Conservation (phyloP, 306 rosid genomes). For the Cucurbita argyrosperma region DNA sequence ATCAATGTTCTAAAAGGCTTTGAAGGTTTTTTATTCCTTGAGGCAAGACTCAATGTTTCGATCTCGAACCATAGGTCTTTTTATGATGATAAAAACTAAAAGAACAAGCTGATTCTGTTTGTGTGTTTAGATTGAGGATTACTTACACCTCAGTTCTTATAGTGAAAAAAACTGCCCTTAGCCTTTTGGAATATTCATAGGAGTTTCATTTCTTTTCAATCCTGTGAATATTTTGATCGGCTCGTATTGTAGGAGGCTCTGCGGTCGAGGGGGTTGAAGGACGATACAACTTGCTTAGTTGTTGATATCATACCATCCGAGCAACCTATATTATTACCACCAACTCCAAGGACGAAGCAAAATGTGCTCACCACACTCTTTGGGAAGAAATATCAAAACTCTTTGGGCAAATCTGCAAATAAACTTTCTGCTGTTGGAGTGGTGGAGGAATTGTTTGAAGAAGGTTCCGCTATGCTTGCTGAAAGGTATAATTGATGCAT, state of each 20-base stretch:
- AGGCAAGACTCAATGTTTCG: neutral
- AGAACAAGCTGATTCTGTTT: neutral
- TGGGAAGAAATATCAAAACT: conserved; percentile 63
- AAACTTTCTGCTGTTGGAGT: conserved; percentile 89
- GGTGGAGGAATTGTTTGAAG: conserved; percentile 97
- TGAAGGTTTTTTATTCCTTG: neutral
- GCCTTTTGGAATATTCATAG: neutral
- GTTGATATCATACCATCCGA: conserved; percentile 91
- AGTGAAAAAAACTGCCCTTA: too few relatives aligned
- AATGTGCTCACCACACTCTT: conserved; percentile 51
- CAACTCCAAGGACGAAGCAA: conserved; percentile 60
- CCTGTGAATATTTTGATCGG: neutral
- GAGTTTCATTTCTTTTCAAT: conserved; percentile 7
- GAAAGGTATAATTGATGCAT: conserved; percentile 45
- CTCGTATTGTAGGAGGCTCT: conserved; percentile 60
- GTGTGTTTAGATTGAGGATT: neutral
- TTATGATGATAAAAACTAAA: neutral
- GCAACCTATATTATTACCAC: conserved; percentile 51
- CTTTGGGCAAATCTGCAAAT: conserved; percentile 48
- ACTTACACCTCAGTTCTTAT: too few relatives aligned
- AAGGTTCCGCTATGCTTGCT: conserved; percentile 95
- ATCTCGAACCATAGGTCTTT: neutral
- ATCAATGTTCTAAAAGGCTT: neutral
- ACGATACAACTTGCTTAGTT: conserved; percentile 95
- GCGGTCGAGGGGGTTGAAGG: conserved; percentile 94